Conservation (phyloP, 148 eudicot genomes). For the Diospyros lotus region DNA sequence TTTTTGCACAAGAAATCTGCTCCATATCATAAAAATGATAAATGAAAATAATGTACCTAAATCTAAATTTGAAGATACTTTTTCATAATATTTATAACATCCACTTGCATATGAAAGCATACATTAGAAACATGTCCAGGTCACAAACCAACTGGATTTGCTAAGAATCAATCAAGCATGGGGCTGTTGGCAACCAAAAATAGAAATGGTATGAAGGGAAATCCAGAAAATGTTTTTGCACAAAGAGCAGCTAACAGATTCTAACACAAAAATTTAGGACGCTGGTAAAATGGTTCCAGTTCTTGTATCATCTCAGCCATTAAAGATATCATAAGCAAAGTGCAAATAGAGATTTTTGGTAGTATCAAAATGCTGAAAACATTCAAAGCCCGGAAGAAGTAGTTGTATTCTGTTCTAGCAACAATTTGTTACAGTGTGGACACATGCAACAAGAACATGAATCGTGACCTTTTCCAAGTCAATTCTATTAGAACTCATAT, state of each 20-base stretch:
- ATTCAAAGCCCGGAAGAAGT: not conserved
- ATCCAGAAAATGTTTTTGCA: not conserved
- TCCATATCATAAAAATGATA: slow-evolving; percentile 4
- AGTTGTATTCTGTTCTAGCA: not conserved
- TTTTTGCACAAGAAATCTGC: slow-evolving; percentile 51
- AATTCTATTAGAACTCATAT: not conserved
- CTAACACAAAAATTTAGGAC: not conserved
- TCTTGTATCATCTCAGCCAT: not conserved
- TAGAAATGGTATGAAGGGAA: not conserved
- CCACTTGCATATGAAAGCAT: too few species aligned
- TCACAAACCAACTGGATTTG: too few species aligned
- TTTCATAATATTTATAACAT: too few species aligned
- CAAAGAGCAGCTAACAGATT: not conserved
- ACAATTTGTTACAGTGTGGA: not conserved
- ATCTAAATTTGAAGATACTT: not conserved
- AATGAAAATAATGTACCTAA: not conserved
- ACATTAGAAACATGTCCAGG: too few species aligned
- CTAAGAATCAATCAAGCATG: too few species aligned
- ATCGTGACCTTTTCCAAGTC: not conserved
- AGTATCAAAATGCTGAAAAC: not conserved
- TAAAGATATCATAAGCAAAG: not conserved
- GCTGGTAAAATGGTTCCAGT: not conserved
- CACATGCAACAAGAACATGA: not conserved
- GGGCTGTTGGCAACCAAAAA: not conserved
- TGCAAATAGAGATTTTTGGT: not conserved